Conservation (phyloP, 495 filamentous ascomycete species). For the Letharia columbiana region DNA sequence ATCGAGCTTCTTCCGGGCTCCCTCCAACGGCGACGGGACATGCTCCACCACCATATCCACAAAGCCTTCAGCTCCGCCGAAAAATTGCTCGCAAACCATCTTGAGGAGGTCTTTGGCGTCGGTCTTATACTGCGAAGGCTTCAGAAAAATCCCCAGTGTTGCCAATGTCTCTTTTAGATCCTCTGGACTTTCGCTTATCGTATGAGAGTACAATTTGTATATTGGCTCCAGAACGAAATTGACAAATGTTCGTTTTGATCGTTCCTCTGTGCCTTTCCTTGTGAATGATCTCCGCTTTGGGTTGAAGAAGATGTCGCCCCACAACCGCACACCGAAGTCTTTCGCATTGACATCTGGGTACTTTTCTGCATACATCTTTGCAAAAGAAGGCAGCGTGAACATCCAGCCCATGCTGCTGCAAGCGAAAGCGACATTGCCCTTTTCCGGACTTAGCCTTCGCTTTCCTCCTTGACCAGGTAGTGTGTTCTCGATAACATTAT, state of each 20-base stretch:
- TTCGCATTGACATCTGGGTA: conserved; percentile 62
- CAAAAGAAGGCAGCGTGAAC: conserved; percentile 87
- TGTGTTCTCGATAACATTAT: conserved; percentile 84
- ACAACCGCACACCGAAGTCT: conserved; percentile 74
- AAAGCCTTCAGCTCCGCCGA: conserved; percentile 80
- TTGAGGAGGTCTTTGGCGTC: conserved; percentile 85
- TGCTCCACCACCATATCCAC: conserved; percentile 94
- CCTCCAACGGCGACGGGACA: conserved; percentile 78
- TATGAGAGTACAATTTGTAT: conserved; percentile 96
- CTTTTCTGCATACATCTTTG: conserved; percentile 89
- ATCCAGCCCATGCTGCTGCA: conserved; percentile 93
- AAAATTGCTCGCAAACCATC: conserved; percentile 90
- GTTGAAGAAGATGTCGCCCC: conserved; percentile 97
- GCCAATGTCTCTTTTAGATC: conserved; percentile 74
- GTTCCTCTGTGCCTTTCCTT: conserved; percentile 72
- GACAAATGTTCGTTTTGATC: conserved; percentile 79
- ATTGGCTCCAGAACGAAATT: conserved; percentile 93
- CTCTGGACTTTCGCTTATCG: conserved; percentile 81
- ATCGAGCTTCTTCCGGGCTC: conserved; percentile 64
- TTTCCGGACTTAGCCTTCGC: conserved; percentile 83
- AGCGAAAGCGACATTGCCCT: conserved; percentile 93
- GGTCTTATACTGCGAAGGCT: conserved; percentile 81
- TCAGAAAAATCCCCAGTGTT: conserved; percentile 72
- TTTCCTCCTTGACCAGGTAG: conserved; percentile 75
- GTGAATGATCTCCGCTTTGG: conserved; percentile 83